Evolutionary conservation across 2,329 filamentous ascomycete genomes (phyloP).

Genomic region (Endoconidiophora polonica): DNA sequence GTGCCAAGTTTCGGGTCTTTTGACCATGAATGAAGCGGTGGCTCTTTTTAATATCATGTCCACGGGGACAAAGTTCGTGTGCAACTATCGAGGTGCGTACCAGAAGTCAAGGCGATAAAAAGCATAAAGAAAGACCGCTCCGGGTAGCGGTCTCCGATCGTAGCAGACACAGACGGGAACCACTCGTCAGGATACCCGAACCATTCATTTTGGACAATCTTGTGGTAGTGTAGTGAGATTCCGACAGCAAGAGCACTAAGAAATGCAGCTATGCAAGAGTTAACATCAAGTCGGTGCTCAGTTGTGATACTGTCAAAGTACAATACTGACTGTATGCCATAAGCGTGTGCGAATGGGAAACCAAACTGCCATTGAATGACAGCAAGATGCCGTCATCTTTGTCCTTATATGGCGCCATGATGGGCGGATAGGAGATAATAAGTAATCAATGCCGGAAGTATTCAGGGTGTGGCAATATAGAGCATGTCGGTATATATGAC

Average conservation of each 20-base stretch:
- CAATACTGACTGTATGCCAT: slow-evolving; percentile 56
- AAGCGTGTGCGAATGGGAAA: slow-evolving; percentile 74
- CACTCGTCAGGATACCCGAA: slow-evolving; percentile 90
- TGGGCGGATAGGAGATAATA: neutral
- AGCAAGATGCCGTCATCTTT: slow-evolving; percentile 43
- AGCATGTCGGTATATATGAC: neutral
- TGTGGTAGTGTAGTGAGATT: slow-evolving; percentile 71
- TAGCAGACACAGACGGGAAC: slow-evolving; percentile 92
- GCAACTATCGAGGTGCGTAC: slow-evolving; percentile 25
- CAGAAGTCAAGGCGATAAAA: slow-evolving; percentile 91
- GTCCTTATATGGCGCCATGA: slow-evolving; percentile 44
- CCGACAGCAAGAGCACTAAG: slow-evolving; percentile 72
- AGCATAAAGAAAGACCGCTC: slow-evolving; percentile 94
- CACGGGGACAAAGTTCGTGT: neutral
- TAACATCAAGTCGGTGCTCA: neutral
- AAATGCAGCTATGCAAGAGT: slow-evolving; percentile 49
- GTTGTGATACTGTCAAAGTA: neutral
- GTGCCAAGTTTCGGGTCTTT: neutral
- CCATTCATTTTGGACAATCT: slow-evolving; percentile 95
- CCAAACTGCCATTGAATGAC: slow-evolving; percentile 69
- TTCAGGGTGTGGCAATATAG: too few relatives aligned
- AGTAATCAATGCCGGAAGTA: too few relatives aligned
- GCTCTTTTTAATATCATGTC: neutral
- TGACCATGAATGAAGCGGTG: neutral
- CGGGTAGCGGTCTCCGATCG: slow-evolving; percentile 92